Evolutionary conservation across 2,329 filamentous ascomycete species (phyloP).

Genomic region (Chaetoscypha palmicola): DNA sequence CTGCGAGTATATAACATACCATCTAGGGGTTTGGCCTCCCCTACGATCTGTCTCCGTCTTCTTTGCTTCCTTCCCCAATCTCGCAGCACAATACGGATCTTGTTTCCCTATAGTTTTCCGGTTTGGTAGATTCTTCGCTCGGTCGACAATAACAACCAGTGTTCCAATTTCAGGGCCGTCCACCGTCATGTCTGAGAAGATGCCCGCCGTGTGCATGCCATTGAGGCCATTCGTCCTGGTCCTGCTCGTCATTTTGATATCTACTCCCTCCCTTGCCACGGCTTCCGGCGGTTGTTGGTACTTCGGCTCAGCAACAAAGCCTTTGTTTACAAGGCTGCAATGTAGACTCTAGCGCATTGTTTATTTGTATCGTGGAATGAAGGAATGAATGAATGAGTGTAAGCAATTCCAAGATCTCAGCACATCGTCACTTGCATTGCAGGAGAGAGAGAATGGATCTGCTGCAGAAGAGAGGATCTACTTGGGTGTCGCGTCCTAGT

Average conservation of each 20-base stretch:
- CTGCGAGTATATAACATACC: constrained; percentile 53
- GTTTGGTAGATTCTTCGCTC: constrained; percentile 95
- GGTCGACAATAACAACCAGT: constrained; percentile 83
- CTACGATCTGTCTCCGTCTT: constrained; percentile 92
- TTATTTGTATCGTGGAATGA: background rate
- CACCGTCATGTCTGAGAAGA: constrained; percentile 87
- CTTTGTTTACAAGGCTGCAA: constrained; percentile 14
- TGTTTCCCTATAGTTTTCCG: constrained; percentile 97
- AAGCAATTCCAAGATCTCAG: background rate
- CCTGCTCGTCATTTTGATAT: constrained; percentile 48
- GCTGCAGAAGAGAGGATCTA: background rate
- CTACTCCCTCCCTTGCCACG: constrained; percentile 8
- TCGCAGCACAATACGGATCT: constrained; percentile 91
- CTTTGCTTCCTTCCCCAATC: constrained; percentile 92
- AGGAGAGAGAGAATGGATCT: background rate
- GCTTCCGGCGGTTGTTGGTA: constrained; percentile 4
- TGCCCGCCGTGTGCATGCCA: constrained; percentile 77
- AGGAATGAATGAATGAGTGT: background rate
- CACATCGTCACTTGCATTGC: constrained; percentile 4
- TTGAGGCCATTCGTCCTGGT: constrained; percentile 49
- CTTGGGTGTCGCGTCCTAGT: background rate
- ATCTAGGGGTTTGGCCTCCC: constrained; percentile 91
- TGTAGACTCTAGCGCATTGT: constrained; percentile 24
- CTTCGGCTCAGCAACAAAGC: background rate
- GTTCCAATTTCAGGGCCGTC: constrained; percentile 93